Evolutionary conservation across 179 eudicot genomes (phyloP).

Genomic region (Beta lomatogona): DNA sequence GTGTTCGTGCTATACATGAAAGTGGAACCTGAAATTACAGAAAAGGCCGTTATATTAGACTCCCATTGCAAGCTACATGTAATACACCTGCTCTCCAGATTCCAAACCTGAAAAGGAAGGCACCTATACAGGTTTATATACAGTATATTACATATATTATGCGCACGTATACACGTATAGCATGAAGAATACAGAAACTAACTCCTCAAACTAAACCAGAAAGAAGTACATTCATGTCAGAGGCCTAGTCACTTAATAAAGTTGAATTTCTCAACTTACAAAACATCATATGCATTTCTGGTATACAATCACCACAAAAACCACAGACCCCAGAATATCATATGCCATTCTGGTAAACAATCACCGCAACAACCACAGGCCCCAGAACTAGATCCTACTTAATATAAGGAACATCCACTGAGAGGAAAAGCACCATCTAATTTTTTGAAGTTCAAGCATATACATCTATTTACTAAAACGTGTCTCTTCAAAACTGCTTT

Average conservation of each 20-base stretch:
- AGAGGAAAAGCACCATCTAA: background rate
- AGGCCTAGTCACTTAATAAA: background rate
- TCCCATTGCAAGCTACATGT: conserved; percentile 69
- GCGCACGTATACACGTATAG: background rate
- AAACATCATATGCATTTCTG: background rate
- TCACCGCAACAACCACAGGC: too few relatives aligned
- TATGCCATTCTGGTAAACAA: too few relatives aligned
- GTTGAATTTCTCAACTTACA: background rate
- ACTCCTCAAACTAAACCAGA: conserved; percentile 5
- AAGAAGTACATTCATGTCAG: conserved; percentile 8
- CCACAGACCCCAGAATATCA: background rate
- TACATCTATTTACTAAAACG: background rate
- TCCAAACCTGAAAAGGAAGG: conserved; percentile 69
- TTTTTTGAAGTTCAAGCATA: background rate
- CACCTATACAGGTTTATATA: background rate
- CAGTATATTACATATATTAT: too few relatives aligned
- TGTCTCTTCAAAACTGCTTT: background rate
- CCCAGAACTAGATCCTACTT: background rate
- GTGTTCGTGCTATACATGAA: conserved; percentile 35
- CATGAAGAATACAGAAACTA: conserved; percentile 10
- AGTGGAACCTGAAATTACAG: conserved; percentile 36
- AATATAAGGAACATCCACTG: background rate
- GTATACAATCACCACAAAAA: background rate
- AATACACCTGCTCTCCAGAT: conserved; percentile 62
- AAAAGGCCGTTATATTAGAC: conserved; percentile 78